Evolutionary conservation across 148 eudicot species (phyloP).

Genomic region (Polygonum aviculare): DNA sequence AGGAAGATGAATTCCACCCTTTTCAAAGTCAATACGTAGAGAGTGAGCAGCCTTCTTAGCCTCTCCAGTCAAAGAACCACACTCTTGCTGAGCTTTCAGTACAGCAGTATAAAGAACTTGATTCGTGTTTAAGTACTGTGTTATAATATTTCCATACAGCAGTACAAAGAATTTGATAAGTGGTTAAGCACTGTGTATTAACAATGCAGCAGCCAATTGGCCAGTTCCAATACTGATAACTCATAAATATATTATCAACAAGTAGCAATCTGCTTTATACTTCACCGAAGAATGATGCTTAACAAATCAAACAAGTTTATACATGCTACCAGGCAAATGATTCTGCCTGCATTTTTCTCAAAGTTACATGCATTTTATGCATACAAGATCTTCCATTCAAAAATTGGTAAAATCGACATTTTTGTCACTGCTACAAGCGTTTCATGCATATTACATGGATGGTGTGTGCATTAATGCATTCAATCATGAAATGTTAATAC

Average conservation of each 20-base stretch:
- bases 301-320: neutral
- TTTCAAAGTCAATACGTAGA: conserved; percentile 84
- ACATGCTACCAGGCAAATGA: neutral
- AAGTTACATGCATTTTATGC: no score
- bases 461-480: neutral
- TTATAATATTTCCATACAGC: conserved; percentile 23
- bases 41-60: conserved; percentile 66
- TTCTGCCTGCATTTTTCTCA: neutral
- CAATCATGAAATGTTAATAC: neutral
- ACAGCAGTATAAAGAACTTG: conserved; percentile 66
- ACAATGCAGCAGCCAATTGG: neutral
- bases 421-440: neutral
- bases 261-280: neutral
- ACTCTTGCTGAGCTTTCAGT: conserved; percentile 65
- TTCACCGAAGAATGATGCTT: neutral
- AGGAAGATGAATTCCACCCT: conserved; percentile 92
- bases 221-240: neutral
- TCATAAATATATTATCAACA: neutral
- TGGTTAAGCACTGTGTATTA: conserved; percentile 57
- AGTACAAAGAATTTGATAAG: conserved; percentile 59
- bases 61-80: conserved; percentile 38
- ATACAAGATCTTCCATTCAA: neutral
- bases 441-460: neutral
- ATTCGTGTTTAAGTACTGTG: conserved; percentile 80
- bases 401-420: neutral